phyloP scores from a whole-genome alignment of 192 early-diverging fungal genomes.

The Gorgonomyces haynaldii region DNA sequence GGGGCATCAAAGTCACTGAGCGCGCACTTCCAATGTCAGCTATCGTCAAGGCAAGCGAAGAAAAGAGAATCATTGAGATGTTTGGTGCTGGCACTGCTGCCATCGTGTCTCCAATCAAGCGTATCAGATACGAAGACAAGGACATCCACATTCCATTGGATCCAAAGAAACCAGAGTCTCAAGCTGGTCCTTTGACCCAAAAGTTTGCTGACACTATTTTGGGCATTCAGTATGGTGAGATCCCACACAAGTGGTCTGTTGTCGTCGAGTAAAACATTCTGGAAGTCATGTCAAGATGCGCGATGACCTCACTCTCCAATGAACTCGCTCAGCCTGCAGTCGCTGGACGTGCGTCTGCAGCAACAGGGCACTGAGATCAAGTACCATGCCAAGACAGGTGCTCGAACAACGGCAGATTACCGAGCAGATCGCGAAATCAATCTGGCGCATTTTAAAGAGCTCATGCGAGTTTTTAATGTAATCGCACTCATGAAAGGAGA shows the following conservation, averaged over 20 bases:
- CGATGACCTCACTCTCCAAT: no score
- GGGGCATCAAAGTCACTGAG: slow-evolving; percentile 84
- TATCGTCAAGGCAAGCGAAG: slow-evolving; percentile 58
- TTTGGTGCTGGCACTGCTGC: slow-evolving; percentile 94
- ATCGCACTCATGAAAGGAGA: neutral
- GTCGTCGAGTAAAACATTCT: slow-evolving; percentile 45
- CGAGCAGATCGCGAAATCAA: slow-evolving; percentile 39
- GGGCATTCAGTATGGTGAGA: slow-evolving; percentile 91
- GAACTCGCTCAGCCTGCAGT: no score
- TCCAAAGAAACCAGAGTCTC: slow-evolving; percentile 55
- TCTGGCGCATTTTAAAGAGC: slow-evolving; percentile 33
- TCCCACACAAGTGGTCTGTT: slow-evolving; percentile 75
- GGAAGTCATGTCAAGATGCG: no score
- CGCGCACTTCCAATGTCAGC: slow-evolving; percentile 70
- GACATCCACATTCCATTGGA: slow-evolving; percentile 84
- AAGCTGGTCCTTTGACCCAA: slow-evolving; percentile 77
- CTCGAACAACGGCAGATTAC: no score
- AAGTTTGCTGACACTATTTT: slow-evolving; percentile 74
- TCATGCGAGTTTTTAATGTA: slow-evolving; percentile 39
- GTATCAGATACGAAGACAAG: slow-evolving; percentile 61
- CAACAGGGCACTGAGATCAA: no score
- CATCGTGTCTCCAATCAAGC: slow-evolving; percentile 87
- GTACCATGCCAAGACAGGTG: no score
- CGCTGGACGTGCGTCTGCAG: no score
- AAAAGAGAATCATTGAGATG: slow-evolving; percentile 76